Evolutionary conservation across 352 stramenopile genomes (phyloP).

Genomic region (Globisporangium emineosum): DNA sequence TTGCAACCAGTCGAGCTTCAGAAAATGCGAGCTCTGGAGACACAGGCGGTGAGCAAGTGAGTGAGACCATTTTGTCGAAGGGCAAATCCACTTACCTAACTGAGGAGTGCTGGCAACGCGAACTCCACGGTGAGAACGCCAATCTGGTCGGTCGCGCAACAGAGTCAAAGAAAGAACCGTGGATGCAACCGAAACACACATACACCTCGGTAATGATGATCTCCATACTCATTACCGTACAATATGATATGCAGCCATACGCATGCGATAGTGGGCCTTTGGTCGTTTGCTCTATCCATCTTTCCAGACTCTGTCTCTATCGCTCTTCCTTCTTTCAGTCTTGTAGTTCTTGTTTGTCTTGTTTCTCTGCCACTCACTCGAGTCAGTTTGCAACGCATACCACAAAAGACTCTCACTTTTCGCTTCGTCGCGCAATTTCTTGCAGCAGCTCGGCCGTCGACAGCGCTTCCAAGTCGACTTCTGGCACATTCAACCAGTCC

Average conservation of each 20-base stretch:
- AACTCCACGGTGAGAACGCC: not conserved
- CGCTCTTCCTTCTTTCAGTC: not conserved
- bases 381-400: not conserved
- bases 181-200: not conserved
- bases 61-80: not conserved
- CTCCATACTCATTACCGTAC: not conserved
- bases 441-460: slow-evolving; percentile 72
- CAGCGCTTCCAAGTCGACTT: slow-evolving; percentile 64
- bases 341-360: not conserved
- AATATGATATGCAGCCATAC: not conserved
- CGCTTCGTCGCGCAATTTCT: slow-evolving; percentile 74
- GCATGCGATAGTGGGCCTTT: not conserved
- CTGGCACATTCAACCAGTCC: slow-evolving; percentile 91
- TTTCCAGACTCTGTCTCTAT: not conserved
- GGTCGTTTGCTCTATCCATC: not conserved
- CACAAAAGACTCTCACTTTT: slow-evolving; percentile 21
- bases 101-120: not conserved
- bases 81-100: too few species aligned
- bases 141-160: not conserved
- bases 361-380: not conserved
- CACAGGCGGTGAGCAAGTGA: not conserved
- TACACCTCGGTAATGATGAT: not conserved
- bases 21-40: not conserved
- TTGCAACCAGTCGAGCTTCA: not conserved
- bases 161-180: not conserved